Conservation (phyloP, 1,139 yeast species). For the Taphrina communis region DNA sequence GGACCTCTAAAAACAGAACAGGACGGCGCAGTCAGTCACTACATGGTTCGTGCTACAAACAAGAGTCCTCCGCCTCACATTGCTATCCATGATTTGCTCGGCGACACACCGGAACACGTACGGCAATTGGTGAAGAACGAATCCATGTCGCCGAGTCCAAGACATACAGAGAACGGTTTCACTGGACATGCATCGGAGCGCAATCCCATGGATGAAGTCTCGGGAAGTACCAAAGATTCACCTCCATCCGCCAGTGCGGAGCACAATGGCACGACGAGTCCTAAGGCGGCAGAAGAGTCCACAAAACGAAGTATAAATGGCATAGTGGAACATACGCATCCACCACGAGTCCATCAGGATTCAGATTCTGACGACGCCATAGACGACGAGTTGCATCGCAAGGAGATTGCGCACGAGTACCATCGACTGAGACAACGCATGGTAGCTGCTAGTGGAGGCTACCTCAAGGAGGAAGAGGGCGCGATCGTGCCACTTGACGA, state of each 20-base stretch:
- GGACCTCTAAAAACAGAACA: constrained; percentile 33
- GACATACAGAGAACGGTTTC: not conserved
- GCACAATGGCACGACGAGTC: not conserved
- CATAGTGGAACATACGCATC: constrained; percentile 25
- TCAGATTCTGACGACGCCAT: constrained; percentile 9
- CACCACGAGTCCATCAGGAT: not conserved
- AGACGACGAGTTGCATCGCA: constrained; percentile 33
- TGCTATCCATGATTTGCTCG: constrained; percentile 35
- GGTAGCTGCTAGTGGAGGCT: constrained; percentile 31
- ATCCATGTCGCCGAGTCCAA: constrained; percentile 20
- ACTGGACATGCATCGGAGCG: not conserved
- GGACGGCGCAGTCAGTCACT: constrained; percentile 36
- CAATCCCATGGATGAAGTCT: constrained; percentile 2
- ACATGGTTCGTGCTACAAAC: constrained; percentile 38
- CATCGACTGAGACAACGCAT: constrained; percentile 36
- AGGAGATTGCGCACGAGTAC: constrained; percentile 37
- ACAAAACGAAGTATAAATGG: constrained; percentile 4
- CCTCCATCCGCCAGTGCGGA: not conserved
- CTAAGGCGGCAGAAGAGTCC: not conserved
- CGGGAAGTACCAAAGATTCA: not conserved
- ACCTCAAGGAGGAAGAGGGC: constrained; percentile 31
- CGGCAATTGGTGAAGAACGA: constrained; percentile 21
- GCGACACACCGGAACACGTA: constrained; percentile 24
- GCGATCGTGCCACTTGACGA: constrained; percentile 32
- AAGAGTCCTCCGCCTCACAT: constrained; percentile 39